Base-by-base conservation (phyloP, 331 rosid genomes). In the Rosa hybrid region DNA sequence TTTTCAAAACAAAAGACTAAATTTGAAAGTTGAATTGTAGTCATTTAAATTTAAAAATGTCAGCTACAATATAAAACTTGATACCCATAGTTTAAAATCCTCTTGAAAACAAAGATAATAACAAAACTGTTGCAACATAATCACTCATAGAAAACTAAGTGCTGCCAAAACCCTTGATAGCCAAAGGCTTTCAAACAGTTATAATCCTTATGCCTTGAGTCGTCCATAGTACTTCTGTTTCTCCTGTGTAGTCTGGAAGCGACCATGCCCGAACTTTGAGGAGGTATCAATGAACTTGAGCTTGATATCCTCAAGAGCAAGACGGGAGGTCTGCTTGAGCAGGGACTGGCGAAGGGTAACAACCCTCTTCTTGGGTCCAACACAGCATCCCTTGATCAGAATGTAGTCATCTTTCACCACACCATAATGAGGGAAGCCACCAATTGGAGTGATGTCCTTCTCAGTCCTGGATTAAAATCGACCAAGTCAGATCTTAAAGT, bases 351-450 rank as follows among this genome's bases (percentile, higher is more conserved):
- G 94, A 80, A 92, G 83, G 6, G 97, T 92, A 5, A 92, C 42
- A 13, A 90, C 97, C 79, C 97, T 88, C 71, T 91, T 91, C 87
- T 91, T 91, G 13, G 94, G 97, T 45, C 97, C 97, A 79, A 91
- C 94, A 62, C 88, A 82, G 73, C 97, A 75, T 7, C 97, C 97
- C 87, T 90, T 91, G 50, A 91, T 80, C 92, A 91, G 78, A 12
- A 90, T 17, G 78, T 51, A 91, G 65, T 91, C 97, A 71, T 88
- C 88, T 77, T 90, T 91, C 80, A 91, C 97, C 44, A 92, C 41
- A 85, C 97, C 97, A 0, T 92, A 92, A 77, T 92, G 96, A 9
- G 97, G 97, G 89, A 92, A 92, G 38, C 97, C 97, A 80, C 97
- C 97, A 84, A 92, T 89, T 18, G 97, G 97, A 25, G 92, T 92